phyloP scores from a whole-genome alignment of 352 stramenopile species.

The Globisporangium nagaii region DNA sequence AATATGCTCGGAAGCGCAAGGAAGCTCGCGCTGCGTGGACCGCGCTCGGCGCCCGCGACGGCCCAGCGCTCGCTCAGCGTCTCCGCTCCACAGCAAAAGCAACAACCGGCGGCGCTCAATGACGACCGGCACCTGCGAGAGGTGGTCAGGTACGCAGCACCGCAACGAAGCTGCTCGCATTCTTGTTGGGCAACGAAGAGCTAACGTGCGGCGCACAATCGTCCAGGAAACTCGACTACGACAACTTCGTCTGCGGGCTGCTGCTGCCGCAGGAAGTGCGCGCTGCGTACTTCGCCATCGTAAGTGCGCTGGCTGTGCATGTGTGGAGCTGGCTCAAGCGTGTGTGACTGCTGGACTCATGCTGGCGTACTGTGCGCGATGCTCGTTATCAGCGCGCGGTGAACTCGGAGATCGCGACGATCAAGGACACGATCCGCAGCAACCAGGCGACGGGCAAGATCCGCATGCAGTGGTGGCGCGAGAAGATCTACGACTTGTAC shows the following conservation, averaged over 20 bases:
- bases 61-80: not conserved
- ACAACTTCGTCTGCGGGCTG: slow-evolving; percentile 75
- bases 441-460: slow-evolving; percentile 87
- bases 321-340: no score
- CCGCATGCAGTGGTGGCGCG: slow-evolving; percentile 91
- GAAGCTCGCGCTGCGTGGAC: not conserved
- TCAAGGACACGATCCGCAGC: slow-evolving; percentile 85
- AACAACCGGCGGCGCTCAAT: not conserved
- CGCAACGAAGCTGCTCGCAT: not conserved
- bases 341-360: no score
- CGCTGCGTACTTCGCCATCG: slow-evolving; percentile 75
- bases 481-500: slow-evolving; percentile 77
- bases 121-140: slow-evolving; percentile 7
- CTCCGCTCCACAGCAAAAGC: not conserved
- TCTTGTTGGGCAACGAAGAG: not conserved
- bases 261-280: slow-evolving; percentile 62
- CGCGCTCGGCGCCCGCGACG: not conserved
- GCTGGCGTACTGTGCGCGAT: no score
- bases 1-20: slow-evolving; percentile 5
- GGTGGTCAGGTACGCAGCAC: slow-evolving; percentile 2
- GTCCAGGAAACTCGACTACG: slow-evolving; percentile 79
- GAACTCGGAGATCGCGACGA: slow-evolving; percentile 87
- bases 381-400: slow-evolving; percentile 60
- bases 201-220: not conserved
- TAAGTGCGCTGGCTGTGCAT: slow-evolving; percentile 16